phyloP scores from a whole-genome alignment of 805 yeast species.

The Hanseniaspora valbyensis region DNA sequence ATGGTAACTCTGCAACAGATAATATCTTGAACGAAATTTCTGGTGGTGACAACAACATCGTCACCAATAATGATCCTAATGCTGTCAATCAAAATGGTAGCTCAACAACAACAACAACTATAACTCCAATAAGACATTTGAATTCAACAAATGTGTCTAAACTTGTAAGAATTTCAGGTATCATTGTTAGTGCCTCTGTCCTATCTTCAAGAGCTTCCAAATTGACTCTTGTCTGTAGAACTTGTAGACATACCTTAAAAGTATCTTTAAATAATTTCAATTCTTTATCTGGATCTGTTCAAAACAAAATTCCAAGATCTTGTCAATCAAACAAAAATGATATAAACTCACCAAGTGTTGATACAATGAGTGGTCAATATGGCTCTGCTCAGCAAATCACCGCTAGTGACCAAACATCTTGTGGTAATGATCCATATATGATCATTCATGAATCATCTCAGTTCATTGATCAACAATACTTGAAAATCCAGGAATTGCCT shows the following conservation, averaged over 20 bases:
- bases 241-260: slow-evolving; percentile 70
- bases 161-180: slow-evolving; percentile 84
- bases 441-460: slow-evolving; percentile 86
- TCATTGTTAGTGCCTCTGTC: slow-evolving; percentile 82
- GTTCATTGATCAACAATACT: slow-evolving; percentile 90
- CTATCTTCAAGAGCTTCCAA: slow-evolving; percentile 76
- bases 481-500: slow-evolving; percentile 93
- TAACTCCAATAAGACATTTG: slow-evolving; percentile 64
- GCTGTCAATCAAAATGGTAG: slow-evolving; percentile 54
- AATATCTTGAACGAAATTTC: slow-evolving; percentile 10
- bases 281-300: slow-evolving; percentile 25
- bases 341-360: slow-evolving; percentile 8
- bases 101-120: slow-evolving; percentile 62
- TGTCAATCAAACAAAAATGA: slow-evolving; percentile 25
- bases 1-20: slow-evolving; percentile 24
- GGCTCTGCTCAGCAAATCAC: slow-evolving; percentile 21
- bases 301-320: slow-evolving; percentile 26
- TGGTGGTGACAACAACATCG: slow-evolving; percentile 14
- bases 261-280: slow-evolving; percentile 34
- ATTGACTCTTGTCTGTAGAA: slow-evolving; percentile 74
- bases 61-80: slow-evolving; percentile 32
- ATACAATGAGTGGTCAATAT: slow-evolving; percentile 13
- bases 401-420: slow-evolving; percentile 30
- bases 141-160: slow-evolving; percentile 82
- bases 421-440: slow-evolving; percentile 88